Conservation (phyloP, 257 asterid genomes). For the Solanum gracilifrons region DNA sequence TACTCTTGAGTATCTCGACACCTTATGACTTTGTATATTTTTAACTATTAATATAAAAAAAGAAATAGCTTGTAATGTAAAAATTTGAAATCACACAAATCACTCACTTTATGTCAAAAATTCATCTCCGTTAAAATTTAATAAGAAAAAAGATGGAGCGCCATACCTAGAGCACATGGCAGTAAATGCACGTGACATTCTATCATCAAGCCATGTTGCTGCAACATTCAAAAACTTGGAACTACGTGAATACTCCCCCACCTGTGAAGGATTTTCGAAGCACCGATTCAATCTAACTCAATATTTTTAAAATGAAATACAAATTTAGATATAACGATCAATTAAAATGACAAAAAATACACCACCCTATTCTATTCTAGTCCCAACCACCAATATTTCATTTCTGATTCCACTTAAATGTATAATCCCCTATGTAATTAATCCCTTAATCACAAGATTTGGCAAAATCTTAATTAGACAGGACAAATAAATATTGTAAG, state of each 20-base stretch:
- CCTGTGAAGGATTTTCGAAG: neutral
- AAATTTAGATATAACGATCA: neutral
- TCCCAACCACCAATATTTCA: neutral
- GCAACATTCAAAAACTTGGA: neutral
- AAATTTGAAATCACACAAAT: neutral
- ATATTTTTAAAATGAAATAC: fast-evolving
- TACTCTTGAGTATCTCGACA: neutral
- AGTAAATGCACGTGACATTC: neutral
- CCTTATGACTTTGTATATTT: neutral
- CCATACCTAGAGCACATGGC: neutral
- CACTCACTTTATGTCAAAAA: neutral
- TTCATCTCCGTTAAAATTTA: neutral
- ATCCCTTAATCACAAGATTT: neutral
- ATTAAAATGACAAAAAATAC: neutral
- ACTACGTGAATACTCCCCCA: neutral
- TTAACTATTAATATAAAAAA: neutral
- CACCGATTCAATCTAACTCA: neutral
- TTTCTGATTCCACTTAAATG: neutral
- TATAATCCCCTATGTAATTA: neutral
- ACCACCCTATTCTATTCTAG: neutral
- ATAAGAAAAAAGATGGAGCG: neutral
- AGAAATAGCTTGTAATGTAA: neutral
- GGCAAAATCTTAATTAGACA: neutral
- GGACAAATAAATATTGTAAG: neutral
- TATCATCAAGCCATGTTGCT: neutral